Base-by-base conservation (phyloP, 2,329 filamentous ascomycete species). In the Alternaria brassicae region DNA sequence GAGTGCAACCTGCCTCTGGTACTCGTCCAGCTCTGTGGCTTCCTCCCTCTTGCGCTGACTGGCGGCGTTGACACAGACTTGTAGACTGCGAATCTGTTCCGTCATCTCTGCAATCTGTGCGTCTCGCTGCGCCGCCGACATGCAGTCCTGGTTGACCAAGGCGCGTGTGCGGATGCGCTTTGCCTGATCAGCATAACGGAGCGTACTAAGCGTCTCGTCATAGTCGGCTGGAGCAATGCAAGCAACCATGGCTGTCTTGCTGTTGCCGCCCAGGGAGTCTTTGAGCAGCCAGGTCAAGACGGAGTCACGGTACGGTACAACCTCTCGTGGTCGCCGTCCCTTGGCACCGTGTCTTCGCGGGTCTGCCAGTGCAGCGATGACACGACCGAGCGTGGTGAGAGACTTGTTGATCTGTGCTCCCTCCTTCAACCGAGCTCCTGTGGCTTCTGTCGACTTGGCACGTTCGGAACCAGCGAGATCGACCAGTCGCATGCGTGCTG, bases 361-460 rank as follows among this genome's bases (percentile, higher is more conserved):
- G 69, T 91, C 88, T 47, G 85, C 91, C 27, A 99, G 85, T 1
- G 95, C 94, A 28, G 93, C 94, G 77, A 99, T 99, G 48, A 99
- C 95, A 53, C 95, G 90, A 4, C 95, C 95, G 9, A 99, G 86
- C 0, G 95, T 98, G 0, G 94, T 97, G 36, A 99, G 86, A 9
- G 94, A 98, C 80, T 98, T 97, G 84, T 99, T 99, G 86, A 99
- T 99, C 78, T 98, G 97, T 72, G 92, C 94, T 50, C 95, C 95
- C 80, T 99, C 95, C 57, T 94, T 89, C 21, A 99, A 86, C 30
- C 95, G 89, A 70, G 90, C 89, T 12, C 95, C 95, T 0, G 93
- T 98, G 1, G 95, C 95, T 80, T 98, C 94, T 36, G 95, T 99
- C 1, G 93, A 89, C 77, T 97, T 97, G 62, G 95, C 95, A 54